Evolutionary conservation across 306 rosid genomes (phyloP), one percentile per base, ranked within the genome.

Genomic region (Rosa lucieae): DNA sequence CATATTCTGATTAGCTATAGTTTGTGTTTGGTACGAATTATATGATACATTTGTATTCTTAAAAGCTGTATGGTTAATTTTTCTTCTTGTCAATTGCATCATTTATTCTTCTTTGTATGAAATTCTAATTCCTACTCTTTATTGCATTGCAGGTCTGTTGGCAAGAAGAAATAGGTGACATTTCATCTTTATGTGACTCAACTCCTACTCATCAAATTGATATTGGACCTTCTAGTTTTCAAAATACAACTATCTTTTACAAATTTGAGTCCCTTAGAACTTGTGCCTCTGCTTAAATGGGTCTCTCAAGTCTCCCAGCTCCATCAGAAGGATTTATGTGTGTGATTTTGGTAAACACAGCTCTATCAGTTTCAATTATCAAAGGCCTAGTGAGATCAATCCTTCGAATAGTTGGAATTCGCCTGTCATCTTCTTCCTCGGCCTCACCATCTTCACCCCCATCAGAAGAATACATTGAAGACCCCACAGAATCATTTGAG

Each of bases 251-350:
- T 37, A 35, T 52, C 71, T 53, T 73, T 42, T 51, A 53, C 61
- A 51, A 70, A 37, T 55, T 32, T 40, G 40, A 65, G 18, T 39
- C 67, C 63, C 75, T 61, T 39, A 6, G 44, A 70, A 73, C 66
- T 46, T 74, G 37, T 35, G 20, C 40, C 39, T 66, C 84, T 70
- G 79, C 68, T 62, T 74, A 82, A 76, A 95, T 95, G 99, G 99
- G 99, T 67, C 94, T 95, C 65, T 90, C 95, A 71, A 92, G 88
- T 90, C 97, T 95, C 11, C 98, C 99, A 80, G 87, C 99, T 82
- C 97, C 94, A 80, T 91, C 97, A 35, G 96, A 92, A 88, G 99
- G 99, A 81, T 91, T 95, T 18, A 76, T 92, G 5, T 90, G 95
- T 79, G 83, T 85, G 43, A 80, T 92, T 73, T 14, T 95, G 55